Evolutionary conservation across 1,284 basidiomycete genomes (phyloP), one percentile per base, ranked within the genome.

Genomic region (Tylopilus orsonianus): DNA sequence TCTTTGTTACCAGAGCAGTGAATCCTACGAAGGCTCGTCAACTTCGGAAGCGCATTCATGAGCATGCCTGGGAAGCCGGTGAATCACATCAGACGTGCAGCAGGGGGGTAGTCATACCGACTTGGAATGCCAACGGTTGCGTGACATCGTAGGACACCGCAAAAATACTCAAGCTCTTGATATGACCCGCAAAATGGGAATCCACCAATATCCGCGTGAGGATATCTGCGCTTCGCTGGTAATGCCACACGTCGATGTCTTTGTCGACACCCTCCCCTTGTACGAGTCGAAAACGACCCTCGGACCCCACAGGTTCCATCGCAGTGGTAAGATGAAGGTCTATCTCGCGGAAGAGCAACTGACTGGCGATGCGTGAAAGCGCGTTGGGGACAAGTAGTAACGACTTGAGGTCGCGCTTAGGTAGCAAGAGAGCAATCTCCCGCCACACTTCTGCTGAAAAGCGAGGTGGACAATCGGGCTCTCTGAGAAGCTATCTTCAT

Each of bases 401-500:
- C 1, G 77, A 75, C 57, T 80, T 83, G 44, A 87, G 77, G 59
- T 87, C 85, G n/a, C 75, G 75, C 18, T 77, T 75, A 0, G 83
- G 78, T 8, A 87, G 72, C 57, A 75, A 83, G 13, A 73, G 66
- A 0, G 80, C 83, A 35, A 87, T 80, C 59, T 87, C 80, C 30
- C 80, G 73, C 85, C 85, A 87, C 48, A 87, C 78, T 65, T 87
- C 85, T 12, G 73, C 73, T 3, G 84, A 86, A 57, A 87, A 80
- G 27, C 69, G 69, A 27, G 73, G 74, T 4, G 62, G 64, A 29
- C 54, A 57, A 27, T 61, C 56, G 13, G 69, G 66, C 60, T 72
- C 57, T 65, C 68, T 58, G 48, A 55, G 64, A 52, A 56, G 64
- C 57, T 70, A 43, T 18, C 20, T 14, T 13, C 18, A 24, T 13